Conservation (phyloP, 495 filamentous ascomycete genomes). For the Penicillium crystallinum region DNA sequence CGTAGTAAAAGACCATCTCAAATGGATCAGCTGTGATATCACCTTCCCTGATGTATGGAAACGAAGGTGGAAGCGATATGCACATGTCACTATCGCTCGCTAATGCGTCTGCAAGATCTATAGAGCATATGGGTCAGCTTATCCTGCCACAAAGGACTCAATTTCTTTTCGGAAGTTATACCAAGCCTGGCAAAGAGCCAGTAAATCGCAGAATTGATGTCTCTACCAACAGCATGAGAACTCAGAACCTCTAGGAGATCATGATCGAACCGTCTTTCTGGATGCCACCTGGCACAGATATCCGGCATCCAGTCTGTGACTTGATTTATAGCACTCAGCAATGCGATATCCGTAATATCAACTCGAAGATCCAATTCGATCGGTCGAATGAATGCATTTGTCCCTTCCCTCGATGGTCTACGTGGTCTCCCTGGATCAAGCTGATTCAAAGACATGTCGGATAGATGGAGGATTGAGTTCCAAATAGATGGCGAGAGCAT, state of each 20-base stretch:
- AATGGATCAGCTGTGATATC: slow-evolving; percentile 15
- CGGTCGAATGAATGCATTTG: neutral
- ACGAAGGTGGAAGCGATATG: slow-evolving; percentile 18
- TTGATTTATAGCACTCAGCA: slow-evolving; percentile 12
- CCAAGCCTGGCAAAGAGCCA: slow-evolving; percentile 36
- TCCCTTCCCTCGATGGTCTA: neutral
- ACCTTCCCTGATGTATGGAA: slow-evolving; percentile 11
- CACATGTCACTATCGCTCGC: slow-evolving; percentile 22
- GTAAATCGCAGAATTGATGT: slow-evolving; percentile 27
- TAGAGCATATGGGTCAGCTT: neutral
- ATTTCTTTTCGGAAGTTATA: slow-evolving; percentile 7
- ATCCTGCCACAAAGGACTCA: neutral
- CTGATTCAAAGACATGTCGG: slow-evolving; percentile 18
- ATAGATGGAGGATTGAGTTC: slow-evolving; percentile 21
- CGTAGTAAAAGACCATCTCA: slow-evolving; percentile 21
- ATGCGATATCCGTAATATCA: slow-evolving; percentile 8
- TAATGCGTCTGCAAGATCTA: slow-evolving; percentile 28
- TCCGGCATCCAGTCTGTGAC: slow-evolving; percentile 12
- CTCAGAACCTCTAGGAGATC: slow-evolving; percentile 11
- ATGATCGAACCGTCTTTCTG: neutral
- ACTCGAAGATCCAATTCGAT: neutral
- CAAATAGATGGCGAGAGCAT: slow-evolving; percentile 17
- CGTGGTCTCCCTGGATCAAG: slow-evolving; percentile 1
- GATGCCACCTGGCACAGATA: slow-evolving; percentile 15
- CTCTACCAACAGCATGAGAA: slow-evolving; percentile 10